Conservation (phyloP, 169 alveolate genomes). For the Eimeria falciformis region DNA sequence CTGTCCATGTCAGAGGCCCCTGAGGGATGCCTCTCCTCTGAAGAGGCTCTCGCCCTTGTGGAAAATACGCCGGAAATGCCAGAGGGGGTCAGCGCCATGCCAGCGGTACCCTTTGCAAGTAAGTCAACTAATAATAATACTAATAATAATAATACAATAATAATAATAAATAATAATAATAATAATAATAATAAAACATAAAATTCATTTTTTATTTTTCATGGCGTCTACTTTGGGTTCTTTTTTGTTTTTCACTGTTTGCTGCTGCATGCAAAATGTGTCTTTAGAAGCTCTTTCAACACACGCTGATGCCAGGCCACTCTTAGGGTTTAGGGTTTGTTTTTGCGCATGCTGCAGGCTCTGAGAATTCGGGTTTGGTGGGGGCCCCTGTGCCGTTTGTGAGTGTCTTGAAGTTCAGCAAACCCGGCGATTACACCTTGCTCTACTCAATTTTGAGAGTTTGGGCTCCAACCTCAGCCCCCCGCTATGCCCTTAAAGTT, state of each 20-base stretch:
- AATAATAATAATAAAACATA: too few relatives aligned
- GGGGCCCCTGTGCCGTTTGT: conserved; percentile 27
- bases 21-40: not conserved
- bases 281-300: too few relatives aligned
- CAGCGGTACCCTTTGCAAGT: not conserved
- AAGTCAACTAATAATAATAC: too few relatives aligned
- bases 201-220: too few relatives aligned
- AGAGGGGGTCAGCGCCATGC: not conserved
- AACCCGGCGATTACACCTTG: not conserved
- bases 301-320: too few relatives aligned
- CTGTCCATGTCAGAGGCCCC: not conserved
- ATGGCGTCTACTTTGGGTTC: too few relatives aligned
- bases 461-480: not conserved
- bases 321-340: conserved; percentile 1
- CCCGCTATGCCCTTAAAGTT: not conserved
- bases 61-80: not conserved
- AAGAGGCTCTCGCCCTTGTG: not conserved
- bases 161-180: too few relatives aligned
- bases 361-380: not conserved
- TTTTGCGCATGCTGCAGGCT: not conserved
- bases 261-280: too few relatives aligned
- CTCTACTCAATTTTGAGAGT: not conserved
- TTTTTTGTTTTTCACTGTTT: too few relatives aligned
- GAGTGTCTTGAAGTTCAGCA: not conserved
- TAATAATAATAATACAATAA: too few relatives aligned